Evolutionary conservation across 1,284 basidiomycete genomes (phyloP), one percentile per base, ranked within the genome.

Genomic region (Golubevia sp.): DNA sequence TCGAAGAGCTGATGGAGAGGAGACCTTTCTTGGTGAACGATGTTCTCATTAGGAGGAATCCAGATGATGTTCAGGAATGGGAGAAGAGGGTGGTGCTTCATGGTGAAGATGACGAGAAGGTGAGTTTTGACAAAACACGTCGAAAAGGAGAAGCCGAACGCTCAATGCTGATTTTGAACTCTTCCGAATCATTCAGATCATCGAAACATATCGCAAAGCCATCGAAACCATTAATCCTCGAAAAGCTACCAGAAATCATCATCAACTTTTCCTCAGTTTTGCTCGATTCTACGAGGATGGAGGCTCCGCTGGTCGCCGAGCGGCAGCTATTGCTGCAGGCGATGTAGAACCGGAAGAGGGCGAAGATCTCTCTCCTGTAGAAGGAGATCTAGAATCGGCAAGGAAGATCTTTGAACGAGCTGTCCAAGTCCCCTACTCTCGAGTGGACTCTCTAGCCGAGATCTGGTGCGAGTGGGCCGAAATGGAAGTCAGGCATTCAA

Each of bases 11-110:
- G 13, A 83, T 83, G 79, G 79, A 82, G 53, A 68, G 79, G 18
- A 59, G 81, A 24, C 81, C 81, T 1, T 83, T 82, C 61, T 66
- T 83, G 8, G 74, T 83, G 56, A 83, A 82, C 53, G 77, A 83
- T 24, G 79, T 82, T 2, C 53, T 82, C 55, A 68, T 83, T 7
- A 71, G 81, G 3, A 66, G 81, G 52, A 83, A 83, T 44, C 81
- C 79, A 1, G 72, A 83, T 61, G 81, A 83, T 52, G 81, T 83
- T 30, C 79, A 82, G 58, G 81, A 83, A 59, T 83, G 81, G 81
- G 77, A 79, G 56, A 82, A 82, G 70, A 69, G 79, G 2, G 74
- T 82, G n/a, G 62, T 67, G 38, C 59, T 83, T 58, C 69, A 73
- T 59, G 78, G 79, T 20, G 73, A 76, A 25, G 70, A 80, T 44